A percentile compares a stretch with the other conserved stretches of the same genome.
Conservation (phyloP, 208 protist genomes). For the Wallacemonas sp. region DNA sequence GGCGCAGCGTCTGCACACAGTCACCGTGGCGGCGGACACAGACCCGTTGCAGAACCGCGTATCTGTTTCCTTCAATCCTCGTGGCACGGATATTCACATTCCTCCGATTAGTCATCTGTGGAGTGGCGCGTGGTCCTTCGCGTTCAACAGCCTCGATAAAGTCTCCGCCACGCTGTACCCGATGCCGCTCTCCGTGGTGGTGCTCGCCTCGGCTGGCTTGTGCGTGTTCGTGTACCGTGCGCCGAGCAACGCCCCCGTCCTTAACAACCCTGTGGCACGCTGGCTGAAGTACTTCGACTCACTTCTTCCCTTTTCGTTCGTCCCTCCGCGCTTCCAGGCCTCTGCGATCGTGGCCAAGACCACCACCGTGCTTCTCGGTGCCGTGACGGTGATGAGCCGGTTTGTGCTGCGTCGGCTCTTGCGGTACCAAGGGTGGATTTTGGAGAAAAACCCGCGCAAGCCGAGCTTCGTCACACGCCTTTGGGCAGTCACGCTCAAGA, state of each 20-base stretch:
- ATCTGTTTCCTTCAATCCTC: conserved; percentile 38
- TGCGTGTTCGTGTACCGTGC: conserved; percentile 48
- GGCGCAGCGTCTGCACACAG: conserved; percentile 46
- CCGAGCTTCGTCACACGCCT: conserved; percentile 45
- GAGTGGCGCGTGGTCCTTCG: conserved; percentile 33
- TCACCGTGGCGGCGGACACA: conserved; percentile 37
- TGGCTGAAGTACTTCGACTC: conserved; percentile 65
- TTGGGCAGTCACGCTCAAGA: conserved; percentile 55
- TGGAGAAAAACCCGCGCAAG: conserved; percentile 38
- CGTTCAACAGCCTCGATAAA: conserved; percentile 56
- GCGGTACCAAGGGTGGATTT: conserved; percentile 73
- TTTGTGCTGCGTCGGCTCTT: conserved; percentile 67
- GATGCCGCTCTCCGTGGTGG: conserved; percentile 49
- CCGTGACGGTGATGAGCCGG: conserved; percentile 55
- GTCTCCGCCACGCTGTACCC: conserved; percentile 62
- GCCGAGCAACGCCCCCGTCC: conserved; percentile 29
- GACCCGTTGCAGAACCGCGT: conserved; percentile 44
- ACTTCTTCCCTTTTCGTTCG: conserved; percentile 34
- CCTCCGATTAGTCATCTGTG: conserved; percentile 60
- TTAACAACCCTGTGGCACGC: conserved; percentile 28
- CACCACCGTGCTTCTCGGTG: conserved; percentile 30
- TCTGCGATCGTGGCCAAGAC: conserved; percentile 46
- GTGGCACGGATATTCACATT: conserved; percentile 72
- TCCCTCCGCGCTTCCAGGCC: conserved; percentile 34
- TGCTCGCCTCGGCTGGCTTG: conserved; percentile 31